Percentiles rank a stretch among this genome's conserved stretches.
phyloP scores from a whole-genome alignment of 768 basidiomycete species.

The Rhizopogon vesiculosus region DNA sequence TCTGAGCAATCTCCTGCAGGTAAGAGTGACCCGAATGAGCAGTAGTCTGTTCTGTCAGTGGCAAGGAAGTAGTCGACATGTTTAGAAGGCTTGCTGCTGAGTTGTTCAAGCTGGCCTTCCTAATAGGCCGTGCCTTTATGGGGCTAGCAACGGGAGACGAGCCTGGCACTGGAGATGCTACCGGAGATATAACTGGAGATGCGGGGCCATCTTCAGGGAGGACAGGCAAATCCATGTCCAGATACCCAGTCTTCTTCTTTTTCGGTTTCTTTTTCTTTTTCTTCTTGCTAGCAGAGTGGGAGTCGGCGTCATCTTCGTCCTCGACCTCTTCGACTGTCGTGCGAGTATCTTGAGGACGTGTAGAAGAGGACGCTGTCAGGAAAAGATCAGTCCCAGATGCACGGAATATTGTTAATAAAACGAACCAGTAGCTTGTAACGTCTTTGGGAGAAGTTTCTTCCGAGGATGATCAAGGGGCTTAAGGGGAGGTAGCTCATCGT shows the following conservation, averaged over 20 bases:
- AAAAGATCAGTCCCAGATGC: background rate
- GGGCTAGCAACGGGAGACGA: constrained; percentile 21
- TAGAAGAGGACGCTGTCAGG: constrained; percentile 8
- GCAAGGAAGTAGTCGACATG: constrained; percentile 37
- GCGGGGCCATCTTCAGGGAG: constrained; percentile 13
- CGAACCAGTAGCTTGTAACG: constrained; percentile 7
- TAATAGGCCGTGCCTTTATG: constrained; percentile 8
- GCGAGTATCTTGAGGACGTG: constrained; percentile 30
- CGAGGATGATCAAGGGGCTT: constrained; percentile 6
- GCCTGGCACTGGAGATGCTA: constrained; percentile 6
- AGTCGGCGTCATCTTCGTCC: constrained; percentile 52
- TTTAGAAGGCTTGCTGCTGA: constrained; percentile 16
- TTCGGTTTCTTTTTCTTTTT: constrained; percentile 77
- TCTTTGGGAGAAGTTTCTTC: constrained; percentile 5
- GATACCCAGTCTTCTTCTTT: constrained; percentile 51
- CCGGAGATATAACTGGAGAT: constrained; percentile 15
- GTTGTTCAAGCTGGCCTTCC: constrained; percentile 9
- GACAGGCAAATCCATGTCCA: constrained; percentile 14
- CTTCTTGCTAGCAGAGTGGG: constrained; percentile 38
- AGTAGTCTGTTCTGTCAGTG: constrained; percentile 37
- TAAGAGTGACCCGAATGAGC: constrained; percentile 74
- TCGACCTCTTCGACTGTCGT: constrained; percentile 70
- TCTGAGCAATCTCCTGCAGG: constrained; percentile 47
- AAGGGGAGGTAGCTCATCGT: constrained; percentile 6
- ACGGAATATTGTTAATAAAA: background rate